Percentiles rank a stretch among this genome's conserved stretches.
phyloP scores from a whole-genome alignment of 169 alveolate genomes.

The Babesia bigemina region DNA sequence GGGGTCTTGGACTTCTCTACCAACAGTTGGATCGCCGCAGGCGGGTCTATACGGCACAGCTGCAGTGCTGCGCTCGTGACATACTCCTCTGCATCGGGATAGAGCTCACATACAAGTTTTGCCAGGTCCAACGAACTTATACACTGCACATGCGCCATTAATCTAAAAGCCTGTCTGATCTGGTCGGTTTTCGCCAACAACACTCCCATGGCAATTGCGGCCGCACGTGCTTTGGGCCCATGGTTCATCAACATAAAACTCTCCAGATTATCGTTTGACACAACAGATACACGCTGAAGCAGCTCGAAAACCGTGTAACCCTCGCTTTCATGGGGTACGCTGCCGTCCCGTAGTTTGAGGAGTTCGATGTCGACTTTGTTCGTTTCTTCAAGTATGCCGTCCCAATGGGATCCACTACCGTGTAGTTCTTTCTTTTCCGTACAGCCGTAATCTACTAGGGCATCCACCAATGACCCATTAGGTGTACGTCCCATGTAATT shows the following conservation, averaged over 20 bases:
- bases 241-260: not conserved
- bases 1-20: not conserved
- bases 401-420: not conserved
- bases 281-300: not conserved
- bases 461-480: not conserved
- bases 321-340: not conserved
- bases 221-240: constrained; percentile 26
- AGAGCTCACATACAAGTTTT: constrained; percentile 2
- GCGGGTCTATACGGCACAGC: constrained; percentile 15
- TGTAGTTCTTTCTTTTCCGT: not conserved
- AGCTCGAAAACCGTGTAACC: constrained; percentile 5
- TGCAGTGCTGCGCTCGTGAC: constrained; percentile 21
- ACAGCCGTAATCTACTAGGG: not conserved
- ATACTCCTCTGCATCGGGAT: not conserved
- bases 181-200: constrained; percentile 1
- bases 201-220: constrained; percentile 5
- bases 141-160: not conserved
- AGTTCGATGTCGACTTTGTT: not conserved
- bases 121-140: not conserved
- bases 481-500: no score
- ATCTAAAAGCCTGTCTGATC: constrained; percentile 5
- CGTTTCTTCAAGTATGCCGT: not conserved
- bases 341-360: not conserved
- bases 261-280: not conserved
- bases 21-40: not conserved